Evolutionary conservation across 352 stramenopile species (phyloP), one percentile per base, ranked within the genome.

Genomic region (Globisporangium barbulae): DNA sequence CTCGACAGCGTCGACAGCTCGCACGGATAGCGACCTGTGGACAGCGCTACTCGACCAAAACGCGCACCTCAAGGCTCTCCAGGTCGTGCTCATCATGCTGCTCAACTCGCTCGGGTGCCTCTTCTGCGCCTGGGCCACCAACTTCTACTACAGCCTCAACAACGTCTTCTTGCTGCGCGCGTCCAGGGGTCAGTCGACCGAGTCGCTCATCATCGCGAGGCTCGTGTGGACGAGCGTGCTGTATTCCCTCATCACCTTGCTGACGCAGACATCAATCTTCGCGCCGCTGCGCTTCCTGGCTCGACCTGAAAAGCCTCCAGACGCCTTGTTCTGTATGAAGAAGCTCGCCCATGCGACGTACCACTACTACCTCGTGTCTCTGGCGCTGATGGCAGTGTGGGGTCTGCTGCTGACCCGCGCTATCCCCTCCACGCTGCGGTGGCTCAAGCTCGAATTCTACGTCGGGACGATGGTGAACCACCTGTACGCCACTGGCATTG

Each of bases 121-220:
- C n/a, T 0, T 72, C 25, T 72, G 65, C 22, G 69, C 66, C 0
- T 62, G 30, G 30, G 39, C 65, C 4, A 44, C 72, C n/a, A 79
- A 72, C 33, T 72, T 64, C 21, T 63, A 39, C n/a, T 74, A 69
- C 63, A 70, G 66, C 45, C 25, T 69, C 13, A 66, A 66, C 12
- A 74, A 79, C 45, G 33, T 64, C 17, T 79, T 79, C 42, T 53
- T 66, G 3, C 35, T 66, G 22, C 61, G 56, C 35, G 55, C 62
- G 17, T 74, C 71, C 9, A 64, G 58, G 31, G 47, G 72, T 12
- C 68, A 81, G 44, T 69, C 70, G 6, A 65, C 60, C n/a, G 25
- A 30, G 8, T 65, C 68, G 48, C 68, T 80, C 19, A 59, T 70
- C 2, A 53, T 74, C 41, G 70, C 73, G 0, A 71, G 56, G 44